Evolutionary conservation across 306 rosid species (phyloP), one percentile per base, ranked within the genome.

Genomic region (Malus sylvestris): DNA sequence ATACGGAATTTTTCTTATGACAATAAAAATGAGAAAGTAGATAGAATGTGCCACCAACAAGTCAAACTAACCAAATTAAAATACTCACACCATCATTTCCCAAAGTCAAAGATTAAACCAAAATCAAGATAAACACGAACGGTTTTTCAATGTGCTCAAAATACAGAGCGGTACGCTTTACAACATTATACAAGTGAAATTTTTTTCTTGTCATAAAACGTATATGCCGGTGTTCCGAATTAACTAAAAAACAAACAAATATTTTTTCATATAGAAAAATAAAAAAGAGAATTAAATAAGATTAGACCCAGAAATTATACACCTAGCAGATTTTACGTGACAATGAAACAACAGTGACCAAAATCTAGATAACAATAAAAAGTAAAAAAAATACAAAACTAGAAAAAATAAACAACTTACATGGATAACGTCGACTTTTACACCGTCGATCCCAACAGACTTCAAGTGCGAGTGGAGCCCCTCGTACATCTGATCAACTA

Each of bases 361-460:
- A 53, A 42, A 32, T 57, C 75, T 12, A 15, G 12, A 44, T 4
- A 29, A 14, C 49, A 33, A 12, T 7, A 1, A 63, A 63, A 16
- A 2, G 12, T 10, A 1, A 22, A 29, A 2, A 8, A 7, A 13
- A 3, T 30, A 25, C 4, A 0, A 57, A 32, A 25, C 29, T 10
- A 59, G 27, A 46, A 35, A 23, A 16, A 25, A 70, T 1, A 10
- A 4, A 16, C 20, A 10, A 89, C 96, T 89, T 87, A 92, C 98
- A 35, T 92, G 97, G 64, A 95, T 95, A 57, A 95, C 98, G 75
- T 95, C 98, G 29, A 95, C 93, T 58, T 95, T 95, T 81, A 95
- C 96, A 4, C 98, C 98, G 55, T 95, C 98, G 29, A 95, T 89
- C 10, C 98, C 98, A 0, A 86, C 87, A 0, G 81, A 57, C 6